Evolutionary conservation across 495 filamentous ascomycete genomes (phyloP), one percentile per base, ranked within the genome.

Genomic region (Penicillium antarcticum): DNA sequence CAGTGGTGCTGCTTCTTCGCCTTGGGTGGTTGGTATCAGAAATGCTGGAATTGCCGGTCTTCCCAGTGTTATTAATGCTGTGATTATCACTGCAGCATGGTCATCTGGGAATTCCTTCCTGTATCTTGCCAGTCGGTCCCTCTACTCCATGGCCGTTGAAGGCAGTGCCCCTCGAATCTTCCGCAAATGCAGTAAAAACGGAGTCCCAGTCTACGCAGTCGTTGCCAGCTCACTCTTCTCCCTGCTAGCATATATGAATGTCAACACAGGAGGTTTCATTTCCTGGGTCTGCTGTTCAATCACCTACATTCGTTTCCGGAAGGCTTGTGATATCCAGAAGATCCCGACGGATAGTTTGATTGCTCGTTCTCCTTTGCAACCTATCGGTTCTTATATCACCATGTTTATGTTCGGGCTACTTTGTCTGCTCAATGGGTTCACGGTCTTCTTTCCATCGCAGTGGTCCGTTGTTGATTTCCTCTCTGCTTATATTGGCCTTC

Each of bases 61-160:
- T 4, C 80, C 79, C 18, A 76, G 78, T 51, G 80, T 90, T 43
- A 81, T 92, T 71, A 92, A 91, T 71, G 87, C 80, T 9, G 79
- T 82, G 7, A 80, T 88, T 36, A 62, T 89, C 31, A 84, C 74
- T 40, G 81, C 82, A 0, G 84, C 83, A 11, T 77, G 78, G 53
- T 87, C 83, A 4, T 74, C 82, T 2, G 87, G 80, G 29, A 92
- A 91, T 59, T 80, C 85, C 2, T 88, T 85, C 72, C 74, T 89
- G 45, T 92, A 87, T 68, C 87, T 83, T 4, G 83, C 82, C 16
- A 83, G 79, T 6, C 80, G 88, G 23, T 81, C 62, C n/a, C 62
- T 78, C 10, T 76, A 77, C 51, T 70, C 71, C 10, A 56, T 78
- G 9, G 72, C 76, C 7, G 52, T 74, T 6, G 50, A 58, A n/a